These are phyloP conservation scores for Paecilomyces niveus DNA, from an alignment of 2,329 filamentous ascomycete species.

Conservation along the genomic window DNA sequence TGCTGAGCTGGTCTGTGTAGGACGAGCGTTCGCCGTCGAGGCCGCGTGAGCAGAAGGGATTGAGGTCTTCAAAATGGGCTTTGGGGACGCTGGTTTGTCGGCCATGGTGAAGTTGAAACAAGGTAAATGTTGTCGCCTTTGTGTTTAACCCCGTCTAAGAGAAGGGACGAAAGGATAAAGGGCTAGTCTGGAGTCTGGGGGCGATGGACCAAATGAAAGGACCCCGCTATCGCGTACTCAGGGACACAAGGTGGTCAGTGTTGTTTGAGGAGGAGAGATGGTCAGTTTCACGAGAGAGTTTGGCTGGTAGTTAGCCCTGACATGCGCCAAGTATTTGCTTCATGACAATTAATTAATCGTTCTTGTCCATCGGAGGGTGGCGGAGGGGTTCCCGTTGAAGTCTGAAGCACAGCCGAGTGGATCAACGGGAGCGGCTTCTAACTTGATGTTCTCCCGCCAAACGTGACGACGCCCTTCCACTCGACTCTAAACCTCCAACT, in stretches of 20 bases:
- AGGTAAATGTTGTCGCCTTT: background rate
- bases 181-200: background rate
- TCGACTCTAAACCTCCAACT: background rate
- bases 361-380: background rate
- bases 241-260: background rate
- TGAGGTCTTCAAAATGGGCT: slow-evolving; percentile 57
- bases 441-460: background rate
- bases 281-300: background rate
- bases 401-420: background rate
- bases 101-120: slow-evolving; percentile 9
- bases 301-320: background rate
- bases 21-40: slow-evolving; percentile 23
- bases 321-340: background rate
- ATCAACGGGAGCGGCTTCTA: background rate
- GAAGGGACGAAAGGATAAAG: slow-evolving; percentile 1
- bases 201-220: background rate
- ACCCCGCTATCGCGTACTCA: background rate
- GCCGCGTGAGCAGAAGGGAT: slow-evolving; percentile 34
- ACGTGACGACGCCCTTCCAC: background rate
- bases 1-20: slow-evolving; percentile 33
- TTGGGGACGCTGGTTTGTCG: slow-evolving; percentile 28
- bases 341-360: background rate
- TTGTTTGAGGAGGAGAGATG: background rate
- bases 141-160: slow-evolving; percentile 5
- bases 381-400: background rate